Conservation (phyloP, 139 green algal species). For the Closterium sp. region DNA sequence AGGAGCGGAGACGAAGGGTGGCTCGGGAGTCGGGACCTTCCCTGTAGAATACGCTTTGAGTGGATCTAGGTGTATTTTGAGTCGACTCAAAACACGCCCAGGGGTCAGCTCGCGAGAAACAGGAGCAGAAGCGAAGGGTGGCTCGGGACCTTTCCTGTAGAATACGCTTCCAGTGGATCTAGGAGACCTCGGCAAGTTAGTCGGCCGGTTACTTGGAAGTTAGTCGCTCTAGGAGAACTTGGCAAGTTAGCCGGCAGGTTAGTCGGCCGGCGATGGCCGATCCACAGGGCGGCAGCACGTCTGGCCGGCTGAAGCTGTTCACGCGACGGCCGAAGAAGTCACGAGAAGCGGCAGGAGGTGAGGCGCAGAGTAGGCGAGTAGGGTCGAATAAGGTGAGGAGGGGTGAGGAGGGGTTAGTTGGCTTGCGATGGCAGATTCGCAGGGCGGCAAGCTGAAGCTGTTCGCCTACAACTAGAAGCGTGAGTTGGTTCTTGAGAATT, state of each 20-base stretch:
- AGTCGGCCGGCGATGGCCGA: not conserved
- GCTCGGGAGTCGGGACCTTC: too few relatives aligned
- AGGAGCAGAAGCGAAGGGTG: too few relatives aligned
- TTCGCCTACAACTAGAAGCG: too few relatives aligned
- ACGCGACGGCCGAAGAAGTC: not conserved
- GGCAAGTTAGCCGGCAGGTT: not conserved
- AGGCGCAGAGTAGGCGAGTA: too few relatives aligned
- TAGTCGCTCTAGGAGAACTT: not conserved
- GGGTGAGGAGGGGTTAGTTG: not conserved
- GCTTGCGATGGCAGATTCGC: not conserved
- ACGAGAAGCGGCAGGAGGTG: not conserved
- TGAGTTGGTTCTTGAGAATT: too few relatives aligned
- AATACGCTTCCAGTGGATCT: too few relatives aligned
- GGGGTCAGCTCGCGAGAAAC: too few relatives aligned
- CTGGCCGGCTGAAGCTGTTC: not conserved
- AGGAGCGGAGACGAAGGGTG: not conserved
- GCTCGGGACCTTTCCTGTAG: too few relatives aligned
- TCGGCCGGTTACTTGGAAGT: not conserved
- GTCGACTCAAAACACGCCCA: too few relatives aligned
- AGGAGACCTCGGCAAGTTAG: too few relatives aligned
- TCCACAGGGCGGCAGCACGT: not conserved
- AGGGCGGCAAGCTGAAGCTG: not conserved
- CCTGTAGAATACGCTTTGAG: not conserved
- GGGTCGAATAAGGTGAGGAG: too few relatives aligned
- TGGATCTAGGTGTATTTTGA: not conserved